These are phyloP conservation scores for Rhizopogon vinicolor DNA, from an alignment of 768 basidiomycete genomes.

Conservation along the genomic window DNA sequence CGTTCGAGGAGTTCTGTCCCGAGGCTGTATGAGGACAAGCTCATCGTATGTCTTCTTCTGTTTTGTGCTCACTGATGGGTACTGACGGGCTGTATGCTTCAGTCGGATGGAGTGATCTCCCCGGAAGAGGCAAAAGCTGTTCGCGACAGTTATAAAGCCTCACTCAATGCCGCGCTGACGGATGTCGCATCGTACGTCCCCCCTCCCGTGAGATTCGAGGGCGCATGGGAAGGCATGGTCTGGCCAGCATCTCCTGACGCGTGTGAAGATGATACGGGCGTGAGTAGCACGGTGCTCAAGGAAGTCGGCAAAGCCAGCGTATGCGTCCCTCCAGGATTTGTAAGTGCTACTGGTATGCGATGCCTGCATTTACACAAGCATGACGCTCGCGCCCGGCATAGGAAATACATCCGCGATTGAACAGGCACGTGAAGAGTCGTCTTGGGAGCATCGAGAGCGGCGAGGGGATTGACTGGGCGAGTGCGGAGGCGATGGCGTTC, in stretches of 20 bases:
- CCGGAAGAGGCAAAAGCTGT: constrained; percentile 42
- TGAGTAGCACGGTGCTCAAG: constrained; percentile 44
- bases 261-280: constrained; percentile 64
- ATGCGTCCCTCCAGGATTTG: constrained; percentile 52
- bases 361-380: neutral
- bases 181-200: constrained; percentile 45
- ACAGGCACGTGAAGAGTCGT: constrained; percentile 75
- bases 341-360: constrained; percentile 31
- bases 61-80: neutral
- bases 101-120: constrained; percentile 38
- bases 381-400: constrained; percentile 21
- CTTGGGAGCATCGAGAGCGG: constrained; percentile 65
- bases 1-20: constrained; percentile 73
- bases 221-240: constrained; percentile 56
- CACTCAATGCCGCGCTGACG: constrained; percentile 60
- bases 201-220: constrained; percentile 50
- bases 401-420: constrained; percentile 77
- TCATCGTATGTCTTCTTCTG: constrained; percentile 48
- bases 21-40: constrained; percentile 73
- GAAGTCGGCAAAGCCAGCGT: constrained; percentile 70
- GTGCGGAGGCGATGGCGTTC: constrained; percentile 90
- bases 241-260: constrained; percentile 61
- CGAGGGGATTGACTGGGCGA: constrained; percentile 82
- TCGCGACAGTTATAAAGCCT: constrained; percentile 53
- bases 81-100: neutral